Percentiles rank a stretch among this genome's conserved stretches.
These are phyloP conservation scores for Stephania cephalantha DNA, from an alignment of 164 flowering plant genomes.

Conservation along the genomic window DNA sequence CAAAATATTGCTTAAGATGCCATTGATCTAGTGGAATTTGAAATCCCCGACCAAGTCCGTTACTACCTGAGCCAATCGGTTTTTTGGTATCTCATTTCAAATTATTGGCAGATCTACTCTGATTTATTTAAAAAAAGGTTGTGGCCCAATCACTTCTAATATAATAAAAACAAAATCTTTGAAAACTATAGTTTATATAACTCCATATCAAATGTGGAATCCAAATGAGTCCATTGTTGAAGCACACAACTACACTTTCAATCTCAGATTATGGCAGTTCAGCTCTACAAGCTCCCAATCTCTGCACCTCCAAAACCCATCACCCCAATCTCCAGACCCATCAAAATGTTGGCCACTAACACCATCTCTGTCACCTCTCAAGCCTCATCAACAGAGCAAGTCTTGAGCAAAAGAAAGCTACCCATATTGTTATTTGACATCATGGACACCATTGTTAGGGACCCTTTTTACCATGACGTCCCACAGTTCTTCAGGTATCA, in stretches of 20 bases:
- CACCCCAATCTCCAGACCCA: slow-evolving; percentile 2
- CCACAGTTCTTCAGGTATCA: slow-evolving; percentile 65
- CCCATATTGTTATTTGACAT: slow-evolving; percentile 85
- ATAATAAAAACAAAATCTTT: too few relatives aligned
- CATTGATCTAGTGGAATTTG: too few relatives aligned
- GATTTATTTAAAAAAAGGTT: too few relatives aligned
- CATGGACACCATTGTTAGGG: slow-evolving; percentile 90
- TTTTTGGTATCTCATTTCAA: too few relatives aligned
- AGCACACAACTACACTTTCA: background rate
- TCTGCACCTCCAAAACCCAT: slow-evolving; percentile 7
- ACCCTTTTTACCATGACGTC: slow-evolving; percentile 81
- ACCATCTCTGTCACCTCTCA: background rate
- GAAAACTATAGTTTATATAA: too few relatives aligned
- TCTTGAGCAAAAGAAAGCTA: slow-evolving; percentile 33
- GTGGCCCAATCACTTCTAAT: too few relatives aligned
- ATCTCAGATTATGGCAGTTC: slow-evolving; percentile 8
- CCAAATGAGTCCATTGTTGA: too few relatives aligned
- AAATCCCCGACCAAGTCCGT: too few relatives aligned
- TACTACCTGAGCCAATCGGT: too few relatives aligned
- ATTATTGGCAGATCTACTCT: too few relatives aligned
- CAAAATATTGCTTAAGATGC: too few relatives aligned
- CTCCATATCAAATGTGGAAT: too few relatives aligned
- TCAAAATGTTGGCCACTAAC: slow-evolving; percentile 13
- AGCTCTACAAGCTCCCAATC: slow-evolving; percentile 11
- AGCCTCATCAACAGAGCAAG: background rate